phyloP scores from a whole-genome alignment of 768 basidiomycete species.

The Boletus tomentosulus region DNA sequence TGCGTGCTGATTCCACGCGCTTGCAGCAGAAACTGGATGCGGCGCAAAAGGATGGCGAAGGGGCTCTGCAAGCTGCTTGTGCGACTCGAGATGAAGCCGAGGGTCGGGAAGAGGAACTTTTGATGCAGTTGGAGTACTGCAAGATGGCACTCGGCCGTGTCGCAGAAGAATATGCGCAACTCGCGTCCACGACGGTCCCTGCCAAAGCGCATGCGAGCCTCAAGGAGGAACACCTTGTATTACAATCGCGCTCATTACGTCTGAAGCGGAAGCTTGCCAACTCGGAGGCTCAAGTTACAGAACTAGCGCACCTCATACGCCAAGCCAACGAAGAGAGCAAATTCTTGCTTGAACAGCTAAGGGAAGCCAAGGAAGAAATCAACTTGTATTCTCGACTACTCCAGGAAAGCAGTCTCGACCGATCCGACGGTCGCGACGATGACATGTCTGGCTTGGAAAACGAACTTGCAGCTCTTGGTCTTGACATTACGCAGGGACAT shows the following conservation, averaged over 20 bases:
- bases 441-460: conserved; percentile 13
- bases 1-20: conserved; percentile 30
- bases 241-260: conserved; percentile 44
- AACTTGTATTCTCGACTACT: conserved; percentile 11
- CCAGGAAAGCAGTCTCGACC: conserved; percentile 5
- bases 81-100: conserved; percentile 30
- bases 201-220: conserved; percentile 35
- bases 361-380: conserved; percentile 16
- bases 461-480: conserved; percentile 12
- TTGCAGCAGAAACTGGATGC: conserved; percentile 38
- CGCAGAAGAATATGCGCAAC: conserved; percentile 51
- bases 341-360: conserved; percentile 32
- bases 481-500: conserved; percentile 16
- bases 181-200: conserved; percentile 43
- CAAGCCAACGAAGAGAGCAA: conserved; percentile 50
- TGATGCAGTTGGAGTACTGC: conserved; percentile 50
- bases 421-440: background rate
- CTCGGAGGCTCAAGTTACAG: conserved; percentile 61
- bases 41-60: conserved; percentile 34
- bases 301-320: conserved; percentile 60
- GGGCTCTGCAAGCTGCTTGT: conserved; percentile 32
- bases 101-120: conserved; percentile 42
- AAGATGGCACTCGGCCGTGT: conserved; percentile 42
- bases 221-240: conserved; percentile 35
- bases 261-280: conserved; percentile 68